Evolutionary conservation across 805 yeast species (phyloP), one percentile per base, ranked within the genome.

Genomic region (Saturnispora ahearnii): DNA sequence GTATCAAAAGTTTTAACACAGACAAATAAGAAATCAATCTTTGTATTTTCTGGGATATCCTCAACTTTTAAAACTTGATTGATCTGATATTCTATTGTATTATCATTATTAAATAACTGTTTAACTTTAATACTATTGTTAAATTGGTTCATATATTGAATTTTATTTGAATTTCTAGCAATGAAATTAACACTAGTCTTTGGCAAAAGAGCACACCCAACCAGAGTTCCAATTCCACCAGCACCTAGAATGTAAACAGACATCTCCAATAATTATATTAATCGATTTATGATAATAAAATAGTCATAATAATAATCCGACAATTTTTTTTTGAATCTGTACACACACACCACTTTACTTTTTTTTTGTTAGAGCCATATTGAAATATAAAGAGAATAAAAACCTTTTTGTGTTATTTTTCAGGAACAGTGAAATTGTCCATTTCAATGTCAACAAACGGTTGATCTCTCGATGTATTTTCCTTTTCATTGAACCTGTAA

Each of bases 1-100:
- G 95, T 84, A 59, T 84, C 87, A 53, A 83, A 79, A 0, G 95
- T 80, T 64, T 91, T 91, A 4, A 96, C 88, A 9, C 95, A 71
- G 9, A 91, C 74, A 8, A 91, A 73, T 52, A 91, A 50, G 45
- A 56, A 57, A 24, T 58, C 60, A 30, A 63, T 62, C 9, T 29
- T 37, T 1, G 54, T 46, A 21, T 57, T 63, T 18, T 33, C 11
- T 3, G 56, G 55, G 5, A 64, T 45, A 8, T 50, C 37, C 11
- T 59, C 57, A 2, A 53, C 55, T 31, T 28, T 36, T 11, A 42
- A 51, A 1, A 57, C 62, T 1, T 54, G 53, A 22, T 53, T 47
- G 11, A 63, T 56, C 18, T 50, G 46, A 46, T 54, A 56, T 1
- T 49, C 32, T 3, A 47, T 6, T 6, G 45, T 26, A 4, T 50